Base-by-base conservation (phyloP, 176 grass and related monocot genomes). In the Rhynchospora breviuscula region DNA sequence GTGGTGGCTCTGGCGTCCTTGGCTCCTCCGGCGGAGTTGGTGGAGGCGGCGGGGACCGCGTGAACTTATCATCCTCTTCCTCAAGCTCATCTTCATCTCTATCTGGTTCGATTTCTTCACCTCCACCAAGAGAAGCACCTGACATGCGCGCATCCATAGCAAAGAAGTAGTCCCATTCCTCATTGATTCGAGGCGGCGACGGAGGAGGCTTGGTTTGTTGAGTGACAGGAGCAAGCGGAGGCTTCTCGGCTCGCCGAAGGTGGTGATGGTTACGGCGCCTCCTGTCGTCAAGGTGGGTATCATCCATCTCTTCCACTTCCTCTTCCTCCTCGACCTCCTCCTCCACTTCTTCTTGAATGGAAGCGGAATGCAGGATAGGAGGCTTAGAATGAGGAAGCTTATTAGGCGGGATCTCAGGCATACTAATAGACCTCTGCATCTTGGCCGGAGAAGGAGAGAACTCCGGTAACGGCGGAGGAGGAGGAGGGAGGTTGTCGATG, bases 91-190 rank as follows among this genome's bases (percentile, higher is more conserved):
- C 49, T 17, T 87, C 44, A 69, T 84, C 88, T 85, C 93, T 90
- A 8, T 94, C 60, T 2, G 85, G 80, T 44, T 58, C 80, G 60
- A 83, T 84, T 51, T 83, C 93, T 10, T 93, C 96, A 1, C 86
- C 89, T 0, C 85, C 68, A 48, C 68, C 81, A n/a, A 93, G 33
- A 33, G 95, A 91, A 10, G 95, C 64, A 26, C 61, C 84, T 8
- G 85, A 35, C 91, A 95, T 91, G 7, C 82, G 87, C 14, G 94
- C 87, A 10, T 90, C 91, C 93, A 95, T 95, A 61, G 89, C 84
- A 69, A 93, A 95, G 85, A 95, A 99, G 64, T 93, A 99, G 51
- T 99, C 97, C 97, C 97, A 99, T 0, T 83, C 84, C 67, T 88
- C 89, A 8, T 85, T 9, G 7, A 90, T 78, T 33, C 74, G 61